Conservation (phyloP, 1,284 basidiomycete species). For the Cutaneotrichosporon mucoides region DNA sequence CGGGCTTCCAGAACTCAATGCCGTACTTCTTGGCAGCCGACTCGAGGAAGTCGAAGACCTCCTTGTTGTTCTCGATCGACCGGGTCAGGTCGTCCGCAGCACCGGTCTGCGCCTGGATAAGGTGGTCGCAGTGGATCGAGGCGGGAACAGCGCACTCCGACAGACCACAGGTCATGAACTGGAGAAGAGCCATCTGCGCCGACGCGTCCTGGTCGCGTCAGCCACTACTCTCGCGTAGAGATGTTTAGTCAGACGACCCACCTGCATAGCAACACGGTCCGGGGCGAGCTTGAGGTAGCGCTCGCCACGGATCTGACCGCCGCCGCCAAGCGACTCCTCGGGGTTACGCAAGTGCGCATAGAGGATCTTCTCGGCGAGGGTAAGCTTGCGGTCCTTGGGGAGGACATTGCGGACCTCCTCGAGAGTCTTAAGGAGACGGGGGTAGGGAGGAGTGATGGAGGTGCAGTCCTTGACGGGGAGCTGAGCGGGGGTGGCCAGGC, state of each 20-base stretch:
- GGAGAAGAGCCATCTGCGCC: conserved; percentile 88
- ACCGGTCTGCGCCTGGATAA: conserved; percentile 70
- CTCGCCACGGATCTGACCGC: conserved; percentile 72
- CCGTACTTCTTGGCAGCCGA: conserved; percentile 93
- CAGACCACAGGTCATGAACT: conserved; percentile 98
- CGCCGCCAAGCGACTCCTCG: conserved; percentile 61
- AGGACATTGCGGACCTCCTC: conserved; percentile 67
- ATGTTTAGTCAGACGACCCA: conserved; percentile 30
- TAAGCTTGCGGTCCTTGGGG: conserved; percentile 59
- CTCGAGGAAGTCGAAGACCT: conserved; percentile 97
- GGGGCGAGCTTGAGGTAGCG: conserved; percentile 86
- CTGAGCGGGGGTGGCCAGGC: conserved; percentile 43
- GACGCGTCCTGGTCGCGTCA: conserved; percentile 67
- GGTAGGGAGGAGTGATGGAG: conserved; percentile 86
- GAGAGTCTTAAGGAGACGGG: conserved; percentile 69
- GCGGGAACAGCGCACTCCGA: conserved; percentile 75
- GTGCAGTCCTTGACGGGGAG: conserved; percentile 50
- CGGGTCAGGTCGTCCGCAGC: conserved; percentile 47
- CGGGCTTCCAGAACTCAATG: conserved; percentile 86
- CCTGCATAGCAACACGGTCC: conserved; percentile 95
- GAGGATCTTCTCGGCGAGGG: conserved; percentile 95
- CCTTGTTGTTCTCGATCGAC: conserved; percentile 84
- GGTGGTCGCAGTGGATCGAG: conserved; percentile 92
- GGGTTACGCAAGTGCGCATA: conserved; percentile 89
- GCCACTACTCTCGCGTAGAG: neutral